Evolutionary conservation across 2,329 filamentous ascomycete genomes (phyloP).

Genomic region (Fusarium sp.): DNA sequence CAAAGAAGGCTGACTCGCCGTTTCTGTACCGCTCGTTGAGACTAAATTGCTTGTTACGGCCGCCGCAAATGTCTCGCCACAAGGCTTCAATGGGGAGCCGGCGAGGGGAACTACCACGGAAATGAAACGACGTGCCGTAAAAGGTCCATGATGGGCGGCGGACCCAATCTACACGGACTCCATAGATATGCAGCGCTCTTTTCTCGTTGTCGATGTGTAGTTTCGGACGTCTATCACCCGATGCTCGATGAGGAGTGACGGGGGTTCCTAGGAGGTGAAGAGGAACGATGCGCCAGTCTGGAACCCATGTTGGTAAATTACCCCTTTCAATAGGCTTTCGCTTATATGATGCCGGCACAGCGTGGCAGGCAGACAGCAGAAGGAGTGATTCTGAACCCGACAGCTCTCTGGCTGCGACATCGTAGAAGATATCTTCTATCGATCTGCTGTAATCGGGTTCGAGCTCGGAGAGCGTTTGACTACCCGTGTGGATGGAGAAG

Average conservation of each 20-base stretch:
- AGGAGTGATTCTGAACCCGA: constrained; percentile 49
- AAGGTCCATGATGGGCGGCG: constrained; percentile 49
- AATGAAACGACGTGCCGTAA: constrained; percentile 52
- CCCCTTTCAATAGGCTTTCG: constrained; percentile 16
- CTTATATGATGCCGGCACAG: constrained; percentile 26
- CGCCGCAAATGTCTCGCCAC: constrained; percentile 51
- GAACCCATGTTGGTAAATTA: constrained; percentile 55
- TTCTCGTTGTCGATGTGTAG: constrained; percentile 47
- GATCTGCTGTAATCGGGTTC: constrained; percentile 51
- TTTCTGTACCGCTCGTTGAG: constrained; percentile 48
- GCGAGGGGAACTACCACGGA: constrained; percentile 27
- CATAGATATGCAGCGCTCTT: constrained; percentile 48
- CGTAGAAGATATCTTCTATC: constrained; percentile 53
- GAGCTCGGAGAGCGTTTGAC: constrained; percentile 43
- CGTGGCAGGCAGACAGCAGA: constrained; percentile 51
- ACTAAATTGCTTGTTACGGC: constrained; percentile 40
- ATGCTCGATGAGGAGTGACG: constrained; percentile 51
- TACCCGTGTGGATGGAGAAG: constrained; percentile 49
- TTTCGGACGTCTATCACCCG: constrained; percentile 45
- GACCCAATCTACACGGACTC: constrained; percentile 49
- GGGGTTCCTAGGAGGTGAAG: constrained; percentile 54
- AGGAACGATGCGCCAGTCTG: constrained; percentile 55
- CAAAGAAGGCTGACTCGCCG: constrained; percentile 51
- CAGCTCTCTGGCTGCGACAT: constrained; percentile 52
- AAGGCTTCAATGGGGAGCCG: constrained; percentile 50